Evolutionary conservation across 2,329 filamentous ascomycete genomes (phyloP).

Genomic region (Drechslerella dactyloides): DNA sequence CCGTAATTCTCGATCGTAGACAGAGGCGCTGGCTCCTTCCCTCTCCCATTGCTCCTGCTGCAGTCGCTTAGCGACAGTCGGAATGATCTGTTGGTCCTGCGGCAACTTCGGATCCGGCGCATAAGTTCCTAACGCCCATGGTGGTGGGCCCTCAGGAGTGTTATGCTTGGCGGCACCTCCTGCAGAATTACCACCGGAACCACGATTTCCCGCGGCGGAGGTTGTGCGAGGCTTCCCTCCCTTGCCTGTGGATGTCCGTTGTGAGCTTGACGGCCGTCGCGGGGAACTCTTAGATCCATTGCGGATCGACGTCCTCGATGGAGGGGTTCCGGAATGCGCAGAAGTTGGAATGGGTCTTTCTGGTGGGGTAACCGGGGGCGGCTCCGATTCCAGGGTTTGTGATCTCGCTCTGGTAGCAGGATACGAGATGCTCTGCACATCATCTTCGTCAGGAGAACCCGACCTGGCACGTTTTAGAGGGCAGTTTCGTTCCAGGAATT

Average conservation of each 20-base stretch:
- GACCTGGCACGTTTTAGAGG: constrained; percentile 64
- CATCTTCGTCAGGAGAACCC: constrained; percentile 52
- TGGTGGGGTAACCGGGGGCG: constrained; percentile 41
- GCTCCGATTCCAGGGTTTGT: constrained; percentile 31
- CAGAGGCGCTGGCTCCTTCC: constrained; percentile 82
- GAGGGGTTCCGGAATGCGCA: constrained; percentile 29
- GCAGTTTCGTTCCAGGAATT: constrained; percentile 76
- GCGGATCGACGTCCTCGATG: constrained; percentile 20
- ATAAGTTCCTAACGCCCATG: constrained; percentile 93
- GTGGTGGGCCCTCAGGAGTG: constrained; percentile 91
- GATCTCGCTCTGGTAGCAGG: constrained; percentile 40
- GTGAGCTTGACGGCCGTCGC: constrained; percentile 58
- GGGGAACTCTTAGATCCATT: constrained; percentile 58
- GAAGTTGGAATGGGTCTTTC: constrained; percentile 53
- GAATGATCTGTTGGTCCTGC: constrained; percentile 92
- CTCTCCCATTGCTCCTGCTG: constrained; percentile 96
- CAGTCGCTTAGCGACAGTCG: constrained; percentile 86
- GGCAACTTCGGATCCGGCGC: constrained; percentile 93
- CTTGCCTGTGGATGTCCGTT: constrained; percentile 57
- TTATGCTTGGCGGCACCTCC: constrained; percentile 62
- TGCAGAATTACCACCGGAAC: constrained; percentile 69
- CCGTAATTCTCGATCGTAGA: constrained; percentile 86
- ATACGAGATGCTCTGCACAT: constrained; percentile 53
- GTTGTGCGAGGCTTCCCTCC: constrained; percentile 56
- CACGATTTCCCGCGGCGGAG: constrained; percentile 59